Evolutionary conservation across 495 filamentous ascomycete genomes (phyloP).

Genomic region (Lindgomyces ingoldianus): DNA sequence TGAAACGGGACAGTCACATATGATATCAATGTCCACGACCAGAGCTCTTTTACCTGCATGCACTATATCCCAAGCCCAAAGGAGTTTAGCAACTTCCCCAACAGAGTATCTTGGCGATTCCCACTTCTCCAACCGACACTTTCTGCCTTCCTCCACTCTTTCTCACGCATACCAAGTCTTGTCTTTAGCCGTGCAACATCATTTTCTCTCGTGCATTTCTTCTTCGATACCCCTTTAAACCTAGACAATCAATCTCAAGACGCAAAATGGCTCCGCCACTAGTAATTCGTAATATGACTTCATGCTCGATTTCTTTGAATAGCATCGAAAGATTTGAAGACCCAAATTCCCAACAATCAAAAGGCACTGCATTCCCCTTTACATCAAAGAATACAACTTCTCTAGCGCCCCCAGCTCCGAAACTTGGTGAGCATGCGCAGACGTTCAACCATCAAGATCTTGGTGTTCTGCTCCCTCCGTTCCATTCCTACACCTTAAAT

Average conservation of each 20-base stretch:
- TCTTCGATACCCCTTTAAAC: not conserved
- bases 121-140: not conserved
- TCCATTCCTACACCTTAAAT: conserved; percentile 58
- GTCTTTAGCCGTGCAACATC: too few species aligned
- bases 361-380: conserved; percentile 51
- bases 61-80: too few species aligned
- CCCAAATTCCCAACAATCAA: conserved; percentile 42
- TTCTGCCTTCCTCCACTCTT: not conserved
- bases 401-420: conserved; percentile 42
- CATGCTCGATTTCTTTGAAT: conserved; percentile 69
- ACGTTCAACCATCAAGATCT: conserved; percentile 60
- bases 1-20: too few species aligned
- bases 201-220: not conserved
- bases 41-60: too few species aligned
- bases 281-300: conserved; percentile 85
- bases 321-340: conserved; percentile 69
- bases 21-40: too few species aligned
- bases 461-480: conserved; percentile 59
- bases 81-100: not conserved
- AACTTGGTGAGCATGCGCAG: conserved; percentile 54
- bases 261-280: conserved; percentile 43
- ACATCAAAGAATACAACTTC: conserved; percentile 45
- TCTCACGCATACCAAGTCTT: not conserved
- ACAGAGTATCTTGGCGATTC: not conserved
- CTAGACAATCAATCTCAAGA: not conserved